Evolutionary conservation across 2,329 filamentous ascomycete genomes (phyloP).

Genomic region (Nemania abortiva): DNA sequence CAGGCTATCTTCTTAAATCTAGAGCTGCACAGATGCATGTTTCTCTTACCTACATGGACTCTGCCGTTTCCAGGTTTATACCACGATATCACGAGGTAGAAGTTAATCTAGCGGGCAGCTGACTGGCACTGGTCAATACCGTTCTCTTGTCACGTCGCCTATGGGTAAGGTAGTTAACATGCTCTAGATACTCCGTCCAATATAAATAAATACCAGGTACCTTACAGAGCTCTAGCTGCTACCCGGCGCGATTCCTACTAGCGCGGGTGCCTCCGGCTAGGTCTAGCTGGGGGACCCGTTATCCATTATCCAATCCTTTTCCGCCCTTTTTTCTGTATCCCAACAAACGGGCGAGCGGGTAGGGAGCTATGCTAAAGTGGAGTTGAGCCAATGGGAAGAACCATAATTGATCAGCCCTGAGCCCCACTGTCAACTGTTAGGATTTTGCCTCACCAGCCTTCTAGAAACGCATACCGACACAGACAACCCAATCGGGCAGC

Average conservation of each 20-base stretch:
- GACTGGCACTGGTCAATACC: not conserved
- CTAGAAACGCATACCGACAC: conserved; percentile 10
- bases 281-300: not conserved
- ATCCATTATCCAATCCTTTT: not conserved
- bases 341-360: conserved; percentile 33
- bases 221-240: not conserved
- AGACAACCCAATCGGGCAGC: no score
- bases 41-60: not conserved
- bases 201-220: not conserved
- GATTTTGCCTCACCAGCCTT: conserved; percentile 24
- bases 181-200: no score
- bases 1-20: conserved; percentile 10
- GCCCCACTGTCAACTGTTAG: conserved; percentile 23
- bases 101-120: not conserved
- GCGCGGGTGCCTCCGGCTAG: not conserved
- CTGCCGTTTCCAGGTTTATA: not conserved
- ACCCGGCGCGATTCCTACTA: not conserved
- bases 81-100: not conserved
- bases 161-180: no score
- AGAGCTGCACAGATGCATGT: not conserved
- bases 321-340: conserved; percentile 10
- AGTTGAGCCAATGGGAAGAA: conserved; percentile 14
- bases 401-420: conserved; percentile 21
- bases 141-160: no score
- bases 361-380: not conserved